A percentile compares a stretch with the other conserved stretches of the same genome.
phyloP scores from a whole-genome alignment of 768 basidiomycete species.

The Cyclocybe cylindracea region DNA sequence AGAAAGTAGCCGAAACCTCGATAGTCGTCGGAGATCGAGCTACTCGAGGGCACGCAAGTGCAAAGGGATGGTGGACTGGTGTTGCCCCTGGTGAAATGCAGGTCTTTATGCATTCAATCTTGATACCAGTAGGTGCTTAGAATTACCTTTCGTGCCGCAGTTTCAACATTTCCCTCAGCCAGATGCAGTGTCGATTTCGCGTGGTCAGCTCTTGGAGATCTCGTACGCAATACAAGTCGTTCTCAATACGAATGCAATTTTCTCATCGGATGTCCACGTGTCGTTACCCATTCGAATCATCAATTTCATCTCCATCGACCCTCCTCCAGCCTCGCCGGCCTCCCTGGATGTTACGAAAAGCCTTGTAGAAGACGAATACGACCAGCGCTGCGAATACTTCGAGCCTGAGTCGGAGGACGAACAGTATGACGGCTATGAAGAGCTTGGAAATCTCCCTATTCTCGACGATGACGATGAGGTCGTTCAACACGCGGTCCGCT shows the following conservation, averaged over 20 bases:
- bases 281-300: slow-evolving; percentile 75
- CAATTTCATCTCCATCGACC: slow-evolving; percentile 86
- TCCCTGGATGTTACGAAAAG: neutral
- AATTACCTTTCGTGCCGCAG: neutral
- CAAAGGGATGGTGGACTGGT: slow-evolving; percentile 90
- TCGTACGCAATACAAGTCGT: slow-evolving; percentile 70
- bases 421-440: slow-evolving; percentile 1
- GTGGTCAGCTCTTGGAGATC: slow-evolving; percentile 75
- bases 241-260: slow-evolving; percentile 52
- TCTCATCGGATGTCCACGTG: slow-evolving; percentile 65
- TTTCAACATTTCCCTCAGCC: slow-evolving; percentile 40
- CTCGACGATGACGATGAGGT: slow-evolving; percentile 36
- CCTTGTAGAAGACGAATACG: neutral
- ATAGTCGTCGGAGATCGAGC: slow-evolving; percentile 68
- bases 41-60: slow-evolving; percentile 70
- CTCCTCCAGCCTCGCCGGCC: slow-evolving; percentile 44
- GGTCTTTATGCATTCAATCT: slow-evolving; percentile 68
- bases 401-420: slow-evolving; percentile 1
- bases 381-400: neutral
- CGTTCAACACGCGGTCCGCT: slow-evolving; percentile 32
- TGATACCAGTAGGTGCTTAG: slow-evolving; percentile 67
- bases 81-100: slow-evolving; percentile 60
- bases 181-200: slow-evolving; percentile 67
- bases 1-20: slow-evolving; percentile 63
- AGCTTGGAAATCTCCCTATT: slow-evolving; percentile 22